Evolutionary conservation across 768 basidiomycete genomes (phyloP).

Genomic region (Pisolithus marmoratus): DNA sequence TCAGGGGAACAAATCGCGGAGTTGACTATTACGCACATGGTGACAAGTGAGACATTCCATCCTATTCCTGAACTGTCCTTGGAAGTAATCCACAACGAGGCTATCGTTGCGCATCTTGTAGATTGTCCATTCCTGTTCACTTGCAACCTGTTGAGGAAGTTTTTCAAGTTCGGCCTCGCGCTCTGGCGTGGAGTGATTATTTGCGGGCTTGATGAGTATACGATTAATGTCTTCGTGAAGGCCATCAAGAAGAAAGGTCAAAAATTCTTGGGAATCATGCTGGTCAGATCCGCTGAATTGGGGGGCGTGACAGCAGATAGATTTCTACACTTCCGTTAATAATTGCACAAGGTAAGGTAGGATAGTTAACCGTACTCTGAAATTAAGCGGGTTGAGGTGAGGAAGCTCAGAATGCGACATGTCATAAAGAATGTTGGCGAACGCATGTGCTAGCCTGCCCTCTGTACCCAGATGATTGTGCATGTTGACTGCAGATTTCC

Average conservation of each 20-base stretch:
- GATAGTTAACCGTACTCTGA: conserved; percentile 57
- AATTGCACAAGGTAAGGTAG: conserved; percentile 15
- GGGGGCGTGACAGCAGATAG: conserved; percentile 50
- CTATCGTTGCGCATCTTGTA: conserved; percentile 91
- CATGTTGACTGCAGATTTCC: conserved; percentile 80
- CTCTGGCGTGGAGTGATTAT: conserved; percentile 60
- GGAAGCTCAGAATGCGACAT: conserved; percentile 86
- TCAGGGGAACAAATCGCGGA: conserved; percentile 8
- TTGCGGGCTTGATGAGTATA: conserved; percentile 60
- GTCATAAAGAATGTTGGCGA: conserved; percentile 76
- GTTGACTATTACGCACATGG: conserved; percentile 46
- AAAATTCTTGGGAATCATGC: conserved; percentile 97
- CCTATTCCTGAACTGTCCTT: conserved; percentile 91
- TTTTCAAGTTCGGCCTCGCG: conserved; percentile 86
- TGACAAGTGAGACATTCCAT: conserved; percentile 87
- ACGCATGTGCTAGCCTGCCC: conserved; percentile 74
- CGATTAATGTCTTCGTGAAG: conserved; percentile 88
- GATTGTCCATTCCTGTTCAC: conserved; percentile 87
- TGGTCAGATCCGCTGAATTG: conserved; percentile 87
- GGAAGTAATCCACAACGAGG: conserved; percentile 94
- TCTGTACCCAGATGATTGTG: conserved; percentile 84
- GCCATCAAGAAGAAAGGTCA: conserved; percentile 89
- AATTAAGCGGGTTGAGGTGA: conserved; percentile 74
- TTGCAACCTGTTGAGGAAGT: conserved; percentile 80
- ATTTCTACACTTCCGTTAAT: conserved; percentile 37